These are phyloP conservation scores for Euclidium syriacum DNA, from an alignment of 345 rosid genomes.

Conservation along the genomic window DNA sequence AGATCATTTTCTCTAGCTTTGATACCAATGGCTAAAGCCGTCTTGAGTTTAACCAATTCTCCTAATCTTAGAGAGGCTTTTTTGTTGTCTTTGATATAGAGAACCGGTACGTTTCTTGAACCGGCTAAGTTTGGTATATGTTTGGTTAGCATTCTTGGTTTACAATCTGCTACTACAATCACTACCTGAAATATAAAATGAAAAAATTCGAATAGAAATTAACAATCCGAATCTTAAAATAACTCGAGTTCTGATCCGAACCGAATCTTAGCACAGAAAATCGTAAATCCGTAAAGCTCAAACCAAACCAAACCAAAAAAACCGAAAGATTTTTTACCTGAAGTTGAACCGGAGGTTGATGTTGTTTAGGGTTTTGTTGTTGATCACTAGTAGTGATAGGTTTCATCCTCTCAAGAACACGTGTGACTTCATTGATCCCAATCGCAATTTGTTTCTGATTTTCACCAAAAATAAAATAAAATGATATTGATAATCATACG, in stretches of 20 bases:
- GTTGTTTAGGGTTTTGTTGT: constrained; percentile 10
- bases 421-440: constrained; percentile 87
- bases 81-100: constrained; percentile 47
- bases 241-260: too few species aligned
- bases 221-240: too few species aligned
- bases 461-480: background rate
- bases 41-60: constrained; percentile 62
- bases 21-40: constrained; percentile 60
- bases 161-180: constrained; percentile 60
- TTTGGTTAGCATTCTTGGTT: constrained; percentile 65
- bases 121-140: constrained; percentile 62
- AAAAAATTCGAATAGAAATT: too few species aligned
- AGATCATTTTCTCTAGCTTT: constrained; percentile 52
- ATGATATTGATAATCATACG: background rate
- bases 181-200: constrained; percentile 37
- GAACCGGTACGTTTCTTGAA: constrained; percentile 55
- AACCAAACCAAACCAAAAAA: too few species aligned
- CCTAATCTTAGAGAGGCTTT: constrained; percentile 64
- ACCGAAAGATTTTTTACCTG: constrained; percentile 38
- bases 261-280: too few species aligned
- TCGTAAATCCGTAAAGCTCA: too few species aligned
- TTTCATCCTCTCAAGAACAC: constrained; percentile 66
- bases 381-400: constrained; percentile 13
- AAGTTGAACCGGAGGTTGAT: constrained; percentile 39
- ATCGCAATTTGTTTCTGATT: constrained; percentile 70